Percentiles rank a stretch among this genome's conserved stretches.
Evolutionary conservation across 306 rosid genomes (phyloP).

Genomic region (Pueraria montana): DNA sequence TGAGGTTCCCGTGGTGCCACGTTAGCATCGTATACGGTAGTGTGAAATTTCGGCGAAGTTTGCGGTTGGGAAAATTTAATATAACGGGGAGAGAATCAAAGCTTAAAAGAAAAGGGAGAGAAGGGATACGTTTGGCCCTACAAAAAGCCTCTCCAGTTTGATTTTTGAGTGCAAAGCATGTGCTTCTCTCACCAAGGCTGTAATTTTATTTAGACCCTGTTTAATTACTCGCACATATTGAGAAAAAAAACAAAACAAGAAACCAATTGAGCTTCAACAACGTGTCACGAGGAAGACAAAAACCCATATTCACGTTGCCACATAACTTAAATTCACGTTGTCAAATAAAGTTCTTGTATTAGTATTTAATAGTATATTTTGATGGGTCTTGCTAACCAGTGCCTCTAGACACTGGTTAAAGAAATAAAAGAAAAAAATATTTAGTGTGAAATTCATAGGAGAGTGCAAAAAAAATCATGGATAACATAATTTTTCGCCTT

Average conservation of each 20-base stretch:
- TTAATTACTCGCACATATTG: background rate
- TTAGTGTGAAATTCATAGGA: no score
- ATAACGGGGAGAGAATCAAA: background rate
- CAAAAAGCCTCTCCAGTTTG: conserved; percentile 55
- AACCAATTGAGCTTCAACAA: background rate
- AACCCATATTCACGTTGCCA: background rate
- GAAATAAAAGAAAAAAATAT: no score
- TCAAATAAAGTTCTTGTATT: background rate
- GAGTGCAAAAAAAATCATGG: no score
- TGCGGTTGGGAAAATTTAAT: conserved; percentile 54
- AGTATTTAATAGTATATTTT: background rate
- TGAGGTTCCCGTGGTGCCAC: conserved; percentile 47
- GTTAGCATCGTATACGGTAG: conserved; percentile 43
- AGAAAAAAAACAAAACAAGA: background rate
- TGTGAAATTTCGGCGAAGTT: conserved; percentile 59
- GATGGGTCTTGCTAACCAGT: no score
- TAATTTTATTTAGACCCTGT: conserved; percentile 14
- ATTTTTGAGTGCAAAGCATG: conserved; percentile 66
- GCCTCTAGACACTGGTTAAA: no score
- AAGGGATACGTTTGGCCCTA: conserved; percentile 52
- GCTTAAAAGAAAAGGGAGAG: background rate
- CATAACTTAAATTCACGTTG: background rate
- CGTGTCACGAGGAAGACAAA: background rate
- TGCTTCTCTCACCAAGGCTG: conserved; percentile 57
- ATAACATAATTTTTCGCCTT: no score